Evolutionary conservation across 345 rosid genomes (phyloP).

Genomic region (Arabidopsis thaliana): DNA sequence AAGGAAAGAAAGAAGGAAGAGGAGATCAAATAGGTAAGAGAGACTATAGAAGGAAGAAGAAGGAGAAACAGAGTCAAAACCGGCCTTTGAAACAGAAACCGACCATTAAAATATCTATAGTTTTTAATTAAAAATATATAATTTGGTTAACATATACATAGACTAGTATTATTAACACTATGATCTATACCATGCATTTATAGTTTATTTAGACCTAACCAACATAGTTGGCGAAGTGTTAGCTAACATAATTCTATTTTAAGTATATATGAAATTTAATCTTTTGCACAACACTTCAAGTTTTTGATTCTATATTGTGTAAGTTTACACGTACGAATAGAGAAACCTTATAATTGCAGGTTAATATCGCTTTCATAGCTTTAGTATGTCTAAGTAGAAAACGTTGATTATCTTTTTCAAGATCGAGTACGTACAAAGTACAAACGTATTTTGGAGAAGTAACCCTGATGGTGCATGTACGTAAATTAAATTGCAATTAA

Average conservation of each 20-base stretch:
- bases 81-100: slow-evolving; percentile 33
- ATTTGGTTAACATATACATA: not conserved
- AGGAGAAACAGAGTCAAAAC: slow-evolving; percentile 34
- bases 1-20: slow-evolving; percentile 17
- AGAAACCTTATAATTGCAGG: not conserved
- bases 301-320: not conserved
- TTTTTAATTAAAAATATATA: not conserved
- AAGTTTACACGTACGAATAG: slow-evolving; percentile 9
- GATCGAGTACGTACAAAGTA: slow-evolving; percentile 34
- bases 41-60: slow-evolving; percentile 7
- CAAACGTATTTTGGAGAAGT: slow-evolving; percentile 36
- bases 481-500: slow-evolving; percentile 15
- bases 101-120: slow-evolving; percentile 22
- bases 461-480: slow-evolving; percentile 7
- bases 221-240: slow-evolving; percentile 10
- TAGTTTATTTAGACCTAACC: not conserved
- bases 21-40: slow-evolving; percentile 35
- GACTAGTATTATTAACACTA: not conserved
- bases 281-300: not conserved
- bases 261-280: not conserved
- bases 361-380: slow-evolving; percentile 30
- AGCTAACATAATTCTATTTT: not conserved
- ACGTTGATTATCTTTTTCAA: not conserved
- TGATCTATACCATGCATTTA: not conserved
- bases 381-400: not conserved